phyloP scores from a whole-genome alignment of 2,329 filamentous ascomycete species.

The Colletotrichum somersetense region DNA sequence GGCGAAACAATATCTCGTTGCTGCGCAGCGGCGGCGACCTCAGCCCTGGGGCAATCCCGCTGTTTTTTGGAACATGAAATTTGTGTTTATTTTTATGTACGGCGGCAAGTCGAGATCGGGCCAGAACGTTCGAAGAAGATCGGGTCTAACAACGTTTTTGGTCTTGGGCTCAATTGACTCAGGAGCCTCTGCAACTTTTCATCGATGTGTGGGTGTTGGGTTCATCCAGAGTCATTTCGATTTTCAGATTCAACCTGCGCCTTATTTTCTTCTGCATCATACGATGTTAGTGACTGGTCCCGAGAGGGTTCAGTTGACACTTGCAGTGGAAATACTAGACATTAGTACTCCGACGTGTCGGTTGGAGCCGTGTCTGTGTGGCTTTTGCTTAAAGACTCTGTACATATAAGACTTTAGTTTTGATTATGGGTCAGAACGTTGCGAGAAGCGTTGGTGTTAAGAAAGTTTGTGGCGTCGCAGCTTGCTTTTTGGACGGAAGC shows the following conservation, averaged over 20 bases:
- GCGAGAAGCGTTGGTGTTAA: background rate
- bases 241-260: background rate
- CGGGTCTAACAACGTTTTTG: background rate
- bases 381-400: background rate
- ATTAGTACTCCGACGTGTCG: background rate
- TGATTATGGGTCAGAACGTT: background rate
- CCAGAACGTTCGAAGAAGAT: background rate
- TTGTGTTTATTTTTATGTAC: background rate
- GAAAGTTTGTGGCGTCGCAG: background rate
- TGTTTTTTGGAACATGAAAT: too few relatives aligned
- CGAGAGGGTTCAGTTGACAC: background rate
- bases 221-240: background rate
- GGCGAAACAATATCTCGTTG: background rate
- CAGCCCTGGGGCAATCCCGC: background rate
- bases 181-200: too few relatives aligned
- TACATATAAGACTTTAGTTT: background rate
- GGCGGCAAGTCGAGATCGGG: background rate
- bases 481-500: background rate
- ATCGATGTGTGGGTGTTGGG: too few relatives aligned
- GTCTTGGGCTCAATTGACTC: background rate
- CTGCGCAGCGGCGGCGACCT: background rate
- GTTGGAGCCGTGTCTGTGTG: background rate
- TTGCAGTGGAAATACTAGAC: background rate
- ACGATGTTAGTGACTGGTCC: fast-evolving
- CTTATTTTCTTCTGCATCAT: background rate